Evolutionary conservation across 1,284 basidiomycete genomes (phyloP).

Genomic region (Puccinia coronata): DNA sequence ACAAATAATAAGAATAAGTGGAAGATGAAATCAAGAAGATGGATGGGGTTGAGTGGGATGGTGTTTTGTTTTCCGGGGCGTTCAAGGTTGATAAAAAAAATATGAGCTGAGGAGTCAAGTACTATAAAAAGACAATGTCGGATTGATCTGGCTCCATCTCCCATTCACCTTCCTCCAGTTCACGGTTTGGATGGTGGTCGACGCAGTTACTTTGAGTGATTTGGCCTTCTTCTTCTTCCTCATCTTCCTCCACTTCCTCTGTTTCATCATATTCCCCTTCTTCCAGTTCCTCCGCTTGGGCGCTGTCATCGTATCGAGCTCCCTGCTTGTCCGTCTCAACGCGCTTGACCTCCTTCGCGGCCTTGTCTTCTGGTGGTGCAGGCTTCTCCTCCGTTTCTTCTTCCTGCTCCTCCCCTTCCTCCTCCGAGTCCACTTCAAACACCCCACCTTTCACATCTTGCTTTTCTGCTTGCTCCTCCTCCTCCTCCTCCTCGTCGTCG

Average conservation of each 20-base stretch:
- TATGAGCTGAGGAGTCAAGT: too few species aligned
- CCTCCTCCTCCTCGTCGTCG: conserved; percentile 38
- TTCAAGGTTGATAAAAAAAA: too few species aligned
- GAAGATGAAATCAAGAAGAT: too few species aligned
- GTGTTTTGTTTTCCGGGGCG: too few species aligned
- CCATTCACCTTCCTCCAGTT: conserved; percentile 5
- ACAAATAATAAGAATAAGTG: too few species aligned
- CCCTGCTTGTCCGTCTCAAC: not conserved
- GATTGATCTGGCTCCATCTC: not conserved
- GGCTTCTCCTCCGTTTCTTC: not conserved
- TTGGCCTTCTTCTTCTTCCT: not conserved
- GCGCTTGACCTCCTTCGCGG: not conserved
- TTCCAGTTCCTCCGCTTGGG: conserved; percentile 10
- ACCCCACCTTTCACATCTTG: conserved; percentile 54
- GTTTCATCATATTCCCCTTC: conserved; percentile 1
- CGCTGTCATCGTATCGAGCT: not conserved
- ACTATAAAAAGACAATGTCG: not conserved
- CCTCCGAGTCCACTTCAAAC: conserved; percentile 54
- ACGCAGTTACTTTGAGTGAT: conserved; percentile 8
- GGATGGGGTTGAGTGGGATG: too few species aligned
- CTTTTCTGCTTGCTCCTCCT: conserved; percentile 54
- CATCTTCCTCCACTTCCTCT: not conserved
- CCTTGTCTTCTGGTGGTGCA: not conserved
- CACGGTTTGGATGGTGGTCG: not conserved
- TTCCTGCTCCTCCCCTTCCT: conserved; percentile 45